phyloP scores from a whole-genome alignment of 169 alveolate genomes.

The Eimeria praecox region DNA sequence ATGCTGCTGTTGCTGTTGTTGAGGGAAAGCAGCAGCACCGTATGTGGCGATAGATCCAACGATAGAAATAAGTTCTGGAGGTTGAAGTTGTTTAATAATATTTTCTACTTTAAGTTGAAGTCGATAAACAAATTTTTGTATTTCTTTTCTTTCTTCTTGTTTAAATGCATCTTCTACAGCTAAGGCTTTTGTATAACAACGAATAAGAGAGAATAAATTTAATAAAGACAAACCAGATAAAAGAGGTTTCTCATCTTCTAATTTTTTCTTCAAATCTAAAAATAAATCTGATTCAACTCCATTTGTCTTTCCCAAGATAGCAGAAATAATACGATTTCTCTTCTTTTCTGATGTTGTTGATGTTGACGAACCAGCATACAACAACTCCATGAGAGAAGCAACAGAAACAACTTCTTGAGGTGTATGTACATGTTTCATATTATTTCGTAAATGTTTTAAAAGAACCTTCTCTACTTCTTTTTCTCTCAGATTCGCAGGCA shows the following conservation, averaged over 20 bases:
- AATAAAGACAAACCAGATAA: neutral
- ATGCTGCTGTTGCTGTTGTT: constrained; percentile 51
- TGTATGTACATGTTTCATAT: neutral
- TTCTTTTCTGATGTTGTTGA: neutral
- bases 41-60: constrained; percentile 28
- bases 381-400: constrained; percentile 25
- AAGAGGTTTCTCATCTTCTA: neutral
- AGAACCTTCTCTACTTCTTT: constrained; percentile 31
- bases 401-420: neutral
- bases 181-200: constrained; percentile 7
- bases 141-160: neutral
- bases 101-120: neutral
- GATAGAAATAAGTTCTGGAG: neutral
- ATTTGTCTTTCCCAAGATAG: neutral
- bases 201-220: neutral
- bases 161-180: neutral
- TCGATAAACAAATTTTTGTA: neutral
- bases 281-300: constrained; percentile 30
- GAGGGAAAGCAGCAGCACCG: neutral
- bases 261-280: neutral
- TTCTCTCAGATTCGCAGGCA: neutral
- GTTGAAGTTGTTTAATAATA: neutral
- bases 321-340: neutral
- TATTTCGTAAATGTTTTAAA: neutral
- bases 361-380: neutral